Evolutionary conservation across 495 filamentous ascomycete genomes (phyloP).

Genomic region (Glarea lozoyensis): DNA sequence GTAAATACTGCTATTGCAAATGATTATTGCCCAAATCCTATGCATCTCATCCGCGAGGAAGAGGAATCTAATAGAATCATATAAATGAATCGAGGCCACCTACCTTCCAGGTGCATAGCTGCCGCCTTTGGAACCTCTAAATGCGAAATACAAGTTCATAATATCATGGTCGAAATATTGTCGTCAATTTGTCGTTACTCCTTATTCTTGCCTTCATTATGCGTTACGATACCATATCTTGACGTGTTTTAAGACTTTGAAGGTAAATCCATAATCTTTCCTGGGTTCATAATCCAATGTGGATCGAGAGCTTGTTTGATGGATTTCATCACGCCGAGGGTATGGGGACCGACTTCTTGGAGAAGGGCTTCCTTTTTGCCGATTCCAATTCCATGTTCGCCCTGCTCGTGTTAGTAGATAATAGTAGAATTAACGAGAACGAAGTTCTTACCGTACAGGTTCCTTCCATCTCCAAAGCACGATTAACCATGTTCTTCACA

Average conservation of each 20-base stretch:
- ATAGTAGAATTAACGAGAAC: background rate
- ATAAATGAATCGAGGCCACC: too few relatives aligned
- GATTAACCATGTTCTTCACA: constrained; percentile 80
- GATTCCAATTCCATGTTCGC: constrained; percentile 83
- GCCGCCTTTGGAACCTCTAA: too few relatives aligned
- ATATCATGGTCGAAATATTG: too few relatives aligned
- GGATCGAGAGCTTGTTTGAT: constrained; percentile 85
- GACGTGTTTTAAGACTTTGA: constrained; percentile 4
- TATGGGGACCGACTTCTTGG: constrained; percentile 75
- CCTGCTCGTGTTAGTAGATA: constrained; percentile 26
- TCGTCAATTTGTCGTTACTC: too few relatives aligned
- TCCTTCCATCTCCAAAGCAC: constrained; percentile 86
- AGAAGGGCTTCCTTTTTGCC: constrained; percentile 76
- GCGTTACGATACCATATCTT: too few relatives aligned
- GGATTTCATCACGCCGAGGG: constrained; percentile 74
- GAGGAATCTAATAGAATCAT: too few relatives aligned
- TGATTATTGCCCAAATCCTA: too few relatives aligned
- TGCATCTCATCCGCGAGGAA: too few relatives aligned
- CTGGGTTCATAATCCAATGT: constrained; percentile 83
- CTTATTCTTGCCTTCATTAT: too few relatives aligned
- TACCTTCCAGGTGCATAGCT: too few relatives aligned
- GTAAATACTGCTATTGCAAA: too few relatives aligned
- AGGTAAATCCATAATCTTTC: constrained; percentile 72
- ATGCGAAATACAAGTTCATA: too few relatives aligned
- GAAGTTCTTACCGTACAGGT: constrained; percentile 60